Evolutionary conservation across 2,329 filamentous ascomycete species (phyloP).

Genomic region (Cladosporium cucumerinum): DNA sequence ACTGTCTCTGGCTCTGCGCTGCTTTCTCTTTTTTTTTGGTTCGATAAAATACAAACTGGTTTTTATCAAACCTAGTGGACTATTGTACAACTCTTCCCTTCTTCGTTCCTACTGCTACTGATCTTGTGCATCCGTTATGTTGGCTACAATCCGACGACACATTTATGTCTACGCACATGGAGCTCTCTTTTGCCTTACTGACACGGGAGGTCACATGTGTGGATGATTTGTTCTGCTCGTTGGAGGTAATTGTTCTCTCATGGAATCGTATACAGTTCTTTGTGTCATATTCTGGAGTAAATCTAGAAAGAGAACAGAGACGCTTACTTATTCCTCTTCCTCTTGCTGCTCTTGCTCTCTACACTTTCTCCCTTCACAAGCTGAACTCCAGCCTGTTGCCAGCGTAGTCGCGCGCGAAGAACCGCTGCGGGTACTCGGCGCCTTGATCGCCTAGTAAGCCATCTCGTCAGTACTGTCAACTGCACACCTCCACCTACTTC

Average conservation of each 20-base stretch:
- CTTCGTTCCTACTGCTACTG: too few species aligned
- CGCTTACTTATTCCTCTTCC: not conserved
- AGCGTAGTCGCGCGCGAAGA: slow-evolving; percentile 54
- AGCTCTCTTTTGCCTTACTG: not conserved
- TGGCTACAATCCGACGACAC: not conserved
- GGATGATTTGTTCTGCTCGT: not conserved
- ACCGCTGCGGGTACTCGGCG: slow-evolving; percentile 58
- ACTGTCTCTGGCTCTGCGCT: not conserved
- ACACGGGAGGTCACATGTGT: not conserved
- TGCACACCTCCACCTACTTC: not conserved
- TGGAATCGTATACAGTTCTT: not conserved
- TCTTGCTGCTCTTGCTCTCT: not conserved
- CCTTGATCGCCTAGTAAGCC: slow-evolving; percentile 46
- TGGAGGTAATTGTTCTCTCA: not conserved
- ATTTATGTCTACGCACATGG: not conserved
- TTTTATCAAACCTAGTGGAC: not conserved
- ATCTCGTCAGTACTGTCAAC: slow-evolving; percentile 6
- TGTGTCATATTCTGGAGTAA: not conserved
- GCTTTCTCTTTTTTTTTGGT: not conserved
- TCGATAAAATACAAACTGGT: not conserved
- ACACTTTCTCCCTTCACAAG: slow-evolving; percentile 23
- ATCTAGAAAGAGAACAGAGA: not conserved
- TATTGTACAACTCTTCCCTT: not conserved
- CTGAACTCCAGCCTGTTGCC: slow-evolving; percentile 42
- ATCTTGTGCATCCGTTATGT: not conserved